A percentile compares a stretch with the other conserved stretches of the same genome.
Conservation (phyloP, 2,329 filamentous ascomycete species). For the Xenosphaeropsis pyriputrescens region DNA sequence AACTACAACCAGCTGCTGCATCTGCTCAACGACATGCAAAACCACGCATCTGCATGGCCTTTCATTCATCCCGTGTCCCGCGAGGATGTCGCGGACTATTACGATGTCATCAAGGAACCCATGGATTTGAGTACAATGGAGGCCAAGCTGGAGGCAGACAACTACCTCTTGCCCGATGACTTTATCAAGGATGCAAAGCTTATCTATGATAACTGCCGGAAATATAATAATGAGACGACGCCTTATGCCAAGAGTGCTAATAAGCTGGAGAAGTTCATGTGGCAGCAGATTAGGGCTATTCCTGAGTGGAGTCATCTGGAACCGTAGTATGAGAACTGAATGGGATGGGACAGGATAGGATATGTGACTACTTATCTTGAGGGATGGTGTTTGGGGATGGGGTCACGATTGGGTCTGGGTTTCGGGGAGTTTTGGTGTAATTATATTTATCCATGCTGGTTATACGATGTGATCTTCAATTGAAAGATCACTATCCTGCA, state of each 20-base stretch:
- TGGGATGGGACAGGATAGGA: no score
- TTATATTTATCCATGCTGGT: no score
- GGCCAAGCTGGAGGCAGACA: conserved; percentile 81
- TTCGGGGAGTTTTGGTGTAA: background rate
- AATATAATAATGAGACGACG: conserved; percentile 92
- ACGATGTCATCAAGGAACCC: conserved; percentile 93
- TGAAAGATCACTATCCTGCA: no score
- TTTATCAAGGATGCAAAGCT: conserved; percentile 81
- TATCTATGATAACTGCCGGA: conserved; percentile 87
- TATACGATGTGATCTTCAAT: no score
- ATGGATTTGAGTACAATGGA: conserved; percentile 98
- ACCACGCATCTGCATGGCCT: conserved; percentile 85
- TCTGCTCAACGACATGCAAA: conserved; percentile 88
- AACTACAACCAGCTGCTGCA: conserved; percentile 92
- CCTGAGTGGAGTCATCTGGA: conserved; percentile 67
- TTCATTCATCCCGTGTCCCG: conserved; percentile 88
- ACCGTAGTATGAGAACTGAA: conserved; percentile 1
- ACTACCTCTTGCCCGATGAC: conserved; percentile 83
- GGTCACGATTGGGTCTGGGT: background rate
- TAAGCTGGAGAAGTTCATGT: conserved; percentile 90
- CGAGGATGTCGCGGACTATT: conserved; percentile 97
- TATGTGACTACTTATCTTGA: no score
- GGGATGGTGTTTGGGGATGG: no score
- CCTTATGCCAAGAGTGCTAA: conserved; percentile 92
- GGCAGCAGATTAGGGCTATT: conserved; percentile 78